phyloP scores from a whole-genome alignment of 192 early-diverging fungal species.

The Thamnidium elegans region DNA sequence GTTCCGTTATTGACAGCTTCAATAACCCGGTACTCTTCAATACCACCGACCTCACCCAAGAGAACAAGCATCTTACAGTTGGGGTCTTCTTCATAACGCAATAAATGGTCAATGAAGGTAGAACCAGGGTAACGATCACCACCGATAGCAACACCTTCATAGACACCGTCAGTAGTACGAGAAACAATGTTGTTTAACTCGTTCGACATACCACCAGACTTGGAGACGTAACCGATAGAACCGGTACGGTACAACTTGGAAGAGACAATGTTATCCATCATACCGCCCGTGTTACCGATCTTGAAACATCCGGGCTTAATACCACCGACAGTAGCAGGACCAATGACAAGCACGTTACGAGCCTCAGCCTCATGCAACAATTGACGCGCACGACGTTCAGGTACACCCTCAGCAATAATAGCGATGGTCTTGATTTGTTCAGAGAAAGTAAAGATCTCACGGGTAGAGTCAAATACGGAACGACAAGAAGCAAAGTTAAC shows the following conservation, averaged over 20 bases:
- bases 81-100: slow-evolving; percentile 92
- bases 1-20: slow-evolving; percentile 83
- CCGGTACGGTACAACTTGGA: slow-evolving; percentile 97
- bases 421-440: slow-evolving; percentile 90
- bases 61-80: slow-evolving; percentile 92
- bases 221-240: slow-evolving; percentile 97
- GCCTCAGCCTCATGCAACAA: slow-evolving; percentile 81
- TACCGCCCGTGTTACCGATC: slow-evolving; percentile 99
- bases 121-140: slow-evolving; percentile 98
- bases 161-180: slow-evolving; percentile 94
- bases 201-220: slow-evolving; percentile 99
- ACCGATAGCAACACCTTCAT: slow-evolving; percentile 98
- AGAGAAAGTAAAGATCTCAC: slow-evolving; percentile 77
- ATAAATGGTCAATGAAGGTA: slow-evolving; percentile 97
- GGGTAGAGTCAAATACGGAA: slow-evolving; percentile 88
- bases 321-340: slow-evolving; percentile 97
- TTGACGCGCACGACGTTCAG: slow-evolving; percentile 92
- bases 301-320: slow-evolving; percentile 99
- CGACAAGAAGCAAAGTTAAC: slow-evolving; percentile 99
- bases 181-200: slow-evolving; percentile 99
- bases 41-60: slow-evolving; percentile 96
- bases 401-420: slow-evolving; percentile 99
- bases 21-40: slow-evolving; percentile 94
- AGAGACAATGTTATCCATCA: slow-evolving; percentile 99
- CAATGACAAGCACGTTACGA: slow-evolving; percentile 85